Conservation (phyloP, 2,329 filamentous ascomycete genomes). For the Sporothrix phasma region DNA sequence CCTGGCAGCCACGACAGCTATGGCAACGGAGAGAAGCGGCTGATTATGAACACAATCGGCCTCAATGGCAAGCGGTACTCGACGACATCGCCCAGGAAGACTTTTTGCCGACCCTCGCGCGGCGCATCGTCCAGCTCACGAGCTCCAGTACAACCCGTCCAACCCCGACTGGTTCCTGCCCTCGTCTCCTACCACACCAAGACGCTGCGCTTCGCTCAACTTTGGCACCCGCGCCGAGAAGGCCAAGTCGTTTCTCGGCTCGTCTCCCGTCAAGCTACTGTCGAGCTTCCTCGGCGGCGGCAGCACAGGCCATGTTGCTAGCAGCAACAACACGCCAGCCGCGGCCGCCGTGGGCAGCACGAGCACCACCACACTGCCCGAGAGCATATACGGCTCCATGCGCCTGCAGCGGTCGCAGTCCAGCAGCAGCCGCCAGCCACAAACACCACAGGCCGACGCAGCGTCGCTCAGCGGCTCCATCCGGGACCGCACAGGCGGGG, state of each 20-base stretch:
- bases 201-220: conserved; percentile 59
- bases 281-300: conserved; percentile 58
- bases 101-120: conserved; percentile 64
- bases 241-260: conserved; percentile 58
- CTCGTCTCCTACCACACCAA: conserved; percentile 71
- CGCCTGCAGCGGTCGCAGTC: conserved; percentile 13
- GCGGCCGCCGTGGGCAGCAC: background rate
- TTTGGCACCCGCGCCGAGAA: conserved; percentile 54
- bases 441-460: background rate
- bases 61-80: conserved; percentile 60
- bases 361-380: conserved; percentile 24
- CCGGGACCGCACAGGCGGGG: conserved; percentile 35
- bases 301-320: conserved; percentile 23
- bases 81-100: conserved; percentile 62
- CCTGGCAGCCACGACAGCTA: conserved; percentile 29
- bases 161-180: conserved; percentile 56
- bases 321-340: conserved; percentile 36
- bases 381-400: conserved; percentile 21
- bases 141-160: conserved; percentile 58
- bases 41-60: conserved; percentile 46
- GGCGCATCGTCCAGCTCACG: conserved; percentile 62
- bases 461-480: conserved; percentile 45
- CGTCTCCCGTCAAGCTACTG: conserved; percentile 85
- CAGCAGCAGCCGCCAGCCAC: conserved; percentile 23
- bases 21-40: conserved; percentile 31